A percentile compares a stretch with the other conserved stretches of the same genome.
phyloP scores from a whole-genome alignment of 345 rosid species.

The Ceriops zippeliana region DNA sequence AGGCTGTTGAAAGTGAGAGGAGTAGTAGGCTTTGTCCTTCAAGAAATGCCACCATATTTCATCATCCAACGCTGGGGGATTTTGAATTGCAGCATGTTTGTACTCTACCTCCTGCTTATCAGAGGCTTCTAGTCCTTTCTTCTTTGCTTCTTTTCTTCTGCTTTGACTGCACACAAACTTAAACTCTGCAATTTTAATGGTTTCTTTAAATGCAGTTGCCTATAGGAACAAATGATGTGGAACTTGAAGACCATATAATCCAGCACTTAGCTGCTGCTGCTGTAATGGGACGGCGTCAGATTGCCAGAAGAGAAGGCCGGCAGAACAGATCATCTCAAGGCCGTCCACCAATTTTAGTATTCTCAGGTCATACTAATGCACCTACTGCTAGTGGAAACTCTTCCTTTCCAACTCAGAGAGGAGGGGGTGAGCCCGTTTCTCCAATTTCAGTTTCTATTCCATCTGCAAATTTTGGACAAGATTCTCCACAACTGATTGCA shows the following conservation, averaged over 20 bases:
- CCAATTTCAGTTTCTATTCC: slow-evolving; percentile 37
- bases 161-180: neutral
- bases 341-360: slow-evolving; percentile 73
- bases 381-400: slow-evolving; percentile 44
- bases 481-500: slow-evolving; percentile 33
- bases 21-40: slow-evolving; percentile 63
- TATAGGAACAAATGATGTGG: slow-evolving; percentile 68
- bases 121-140: slow-evolving; percentile 5
- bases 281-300: slow-evolving; percentile 89
- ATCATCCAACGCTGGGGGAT: slow-evolving; percentile 90
- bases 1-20: slow-evolving; percentile 85
- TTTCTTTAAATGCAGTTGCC: slow-evolving; percentile 54
- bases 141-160: neutral
- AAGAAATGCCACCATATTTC: slow-evolving; percentile 83
- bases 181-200: neutral
- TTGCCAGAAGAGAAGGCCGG: slow-evolving; percentile 78
- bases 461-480: slow-evolving; percentile 38
- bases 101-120: slow-evolving; percentile 17
- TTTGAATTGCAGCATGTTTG: slow-evolving; percentile 92
- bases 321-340: slow-evolving; percentile 68
- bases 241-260: slow-evolving; percentile 91
- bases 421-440: slow-evolving; percentile 48
- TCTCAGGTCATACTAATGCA: slow-evolving; percentile 54
- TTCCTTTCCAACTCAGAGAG: slow-evolving; percentile 53
- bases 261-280: slow-evolving; percentile 97